A percentile compares a stretch with the other conserved stretches of the same genome.
These are phyloP conservation scores for Thelonectria discophora DNA, from an alignment of 2,329 filamentous ascomycete species.

Conservation along the genomic window DNA sequence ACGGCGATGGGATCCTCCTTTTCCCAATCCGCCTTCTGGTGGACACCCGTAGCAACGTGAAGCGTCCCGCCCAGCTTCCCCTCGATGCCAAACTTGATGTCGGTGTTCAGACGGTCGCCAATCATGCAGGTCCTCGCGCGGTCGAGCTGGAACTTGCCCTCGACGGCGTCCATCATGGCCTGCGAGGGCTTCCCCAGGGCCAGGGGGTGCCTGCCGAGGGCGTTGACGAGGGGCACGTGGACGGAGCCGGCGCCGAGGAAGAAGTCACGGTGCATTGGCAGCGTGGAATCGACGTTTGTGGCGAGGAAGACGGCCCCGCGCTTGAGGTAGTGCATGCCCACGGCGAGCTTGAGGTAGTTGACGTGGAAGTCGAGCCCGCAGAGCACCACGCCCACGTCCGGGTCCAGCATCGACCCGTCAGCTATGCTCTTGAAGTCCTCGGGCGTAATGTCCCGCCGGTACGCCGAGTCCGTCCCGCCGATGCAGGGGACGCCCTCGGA, in stretches of 20 bases:
- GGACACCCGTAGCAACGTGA: slow-evolving; percentile 89
- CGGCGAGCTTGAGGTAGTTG: slow-evolving; percentile 91
- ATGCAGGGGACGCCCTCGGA: slow-evolving; percentile 82
- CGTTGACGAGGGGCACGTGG: slow-evolving; percentile 79
- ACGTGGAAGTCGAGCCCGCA: slow-evolving; percentile 92
- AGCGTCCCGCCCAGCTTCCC: slow-evolving; percentile 90
- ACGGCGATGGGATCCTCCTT: slow-evolving; percentile 72
- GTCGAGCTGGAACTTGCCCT: slow-evolving; percentile 93
- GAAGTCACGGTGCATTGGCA: slow-evolving; percentile 81
- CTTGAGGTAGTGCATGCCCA: slow-evolving; percentile 86
- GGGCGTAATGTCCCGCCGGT: slow-evolving; percentile 79
- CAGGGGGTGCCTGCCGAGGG: slow-evolving; percentile 73
- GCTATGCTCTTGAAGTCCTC: slow-evolving; percentile 84
- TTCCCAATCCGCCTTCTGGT: slow-evolving; percentile 84
- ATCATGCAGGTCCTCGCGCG: slow-evolving; percentile 91
- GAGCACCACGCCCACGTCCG: slow-evolving; percentile 88
- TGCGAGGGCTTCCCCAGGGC: slow-evolving; percentile 94
- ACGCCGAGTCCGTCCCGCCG: slow-evolving; percentile 84
- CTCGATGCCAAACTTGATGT: slow-evolving; percentile 94
- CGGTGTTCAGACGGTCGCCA: slow-evolving; percentile 91
- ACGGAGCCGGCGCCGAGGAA: slow-evolving; percentile 93
- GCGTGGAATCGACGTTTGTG: slow-evolving; percentile 90
- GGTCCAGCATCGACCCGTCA: slow-evolving; percentile 78
- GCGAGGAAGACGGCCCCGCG: slow-evolving; percentile 87
- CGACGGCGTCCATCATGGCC: slow-evolving; percentile 99